These are phyloP conservation scores for Blastocystis sp. DNA, from an alignment of 352 stramenopile genomes.

Conservation along the genomic window DNA sequence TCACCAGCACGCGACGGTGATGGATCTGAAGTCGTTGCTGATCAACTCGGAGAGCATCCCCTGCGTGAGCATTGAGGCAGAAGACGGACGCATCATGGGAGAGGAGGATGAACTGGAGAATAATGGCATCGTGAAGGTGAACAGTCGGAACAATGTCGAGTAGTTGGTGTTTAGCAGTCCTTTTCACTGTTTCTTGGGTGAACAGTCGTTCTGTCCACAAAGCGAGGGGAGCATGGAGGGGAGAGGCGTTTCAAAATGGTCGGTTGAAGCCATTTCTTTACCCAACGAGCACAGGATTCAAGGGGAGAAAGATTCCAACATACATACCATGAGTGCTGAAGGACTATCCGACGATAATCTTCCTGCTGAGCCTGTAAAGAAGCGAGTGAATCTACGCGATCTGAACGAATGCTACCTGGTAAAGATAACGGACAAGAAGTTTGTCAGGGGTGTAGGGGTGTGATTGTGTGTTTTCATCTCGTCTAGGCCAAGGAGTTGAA, in stretches of 20 bases:
- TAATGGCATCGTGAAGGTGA: slow-evolving; percentile 60
- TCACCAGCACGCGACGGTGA: slow-evolving; percentile 43
- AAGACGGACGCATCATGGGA: slow-evolving; percentile 48
- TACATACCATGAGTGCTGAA: neutral
- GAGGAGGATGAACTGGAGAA: slow-evolving; percentile 67
- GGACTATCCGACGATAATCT: slow-evolving; percentile 16
- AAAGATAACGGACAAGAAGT: slow-evolving; percentile 28
- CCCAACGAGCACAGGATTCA: neutral
- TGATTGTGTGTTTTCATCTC: neutral
- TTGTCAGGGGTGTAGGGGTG: neutral
- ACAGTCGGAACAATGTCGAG: slow-evolving; percentile 59
- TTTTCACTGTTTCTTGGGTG: neutral
- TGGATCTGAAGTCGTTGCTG: slow-evolving; percentile 58
- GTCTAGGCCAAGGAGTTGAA: slow-evolving; percentile 25
- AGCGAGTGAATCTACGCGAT: slow-evolving; percentile 27
- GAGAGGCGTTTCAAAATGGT: neutral
- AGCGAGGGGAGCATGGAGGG: no score
- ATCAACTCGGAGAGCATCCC: slow-evolving; percentile 67
- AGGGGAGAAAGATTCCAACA: no score
- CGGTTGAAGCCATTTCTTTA: neutral
- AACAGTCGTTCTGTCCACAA: no score
- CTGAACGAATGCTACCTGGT: slow-evolving; percentile 25
- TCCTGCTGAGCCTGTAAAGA: neutral
- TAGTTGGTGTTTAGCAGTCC: slow-evolving; percentile 13
- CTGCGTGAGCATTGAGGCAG: slow-evolving; percentile 58